Base-by-base conservation (phyloP, 2,329 filamentous ascomycete species). In the Trichoderma atroviride region DNA sequence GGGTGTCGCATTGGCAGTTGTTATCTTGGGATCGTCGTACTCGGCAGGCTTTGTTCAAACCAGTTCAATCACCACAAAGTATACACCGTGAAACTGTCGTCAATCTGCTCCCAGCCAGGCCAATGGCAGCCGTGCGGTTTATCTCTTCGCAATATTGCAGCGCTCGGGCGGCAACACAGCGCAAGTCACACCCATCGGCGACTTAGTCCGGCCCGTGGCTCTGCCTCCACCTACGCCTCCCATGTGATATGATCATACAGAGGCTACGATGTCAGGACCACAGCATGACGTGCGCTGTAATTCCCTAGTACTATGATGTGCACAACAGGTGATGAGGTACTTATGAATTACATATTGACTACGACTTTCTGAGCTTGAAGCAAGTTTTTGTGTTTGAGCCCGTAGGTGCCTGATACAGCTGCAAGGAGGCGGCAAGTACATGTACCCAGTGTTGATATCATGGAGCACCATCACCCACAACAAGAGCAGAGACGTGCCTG, bases 221-320 rank as follows among this genome's bases (percentile, higher is more conserved):
- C 40, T 67, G 64, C 64, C 64, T 67, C 40, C 64, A 56, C 64
- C 29, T 55, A 9, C 14, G 27, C 27, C 35, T 22, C 64, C 53
- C 64, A 67, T 67, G 64, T 67, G 64, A 67, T 59, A 37, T 67
- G 64, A 35, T 67, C 64, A 67, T 58, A 19, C 50, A 59, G 40
- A 19, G 64, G 40, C 55, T 37, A 27, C 33, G 64, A 35, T 40
- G 27, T 24, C 60, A 27, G 19, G 47, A 52, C 53, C 14, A 33
- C 47, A 16, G 47, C n/a, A 66, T 66, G 63, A 66, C 63, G 63
- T 35, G 53, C 53, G n/a, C 53, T 37, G 35, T 14, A 59, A 59
- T n/a, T 10, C 7, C 4, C 40, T 43, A n/a, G 40, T 24, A 19
- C 14, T 11, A 14, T 24, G 37, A 29, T 59, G 35, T 10, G 57